phyloP scores from a whole-genome alignment of 1,139 yeast species.

The Suhomyces chickasaworum region DNA sequence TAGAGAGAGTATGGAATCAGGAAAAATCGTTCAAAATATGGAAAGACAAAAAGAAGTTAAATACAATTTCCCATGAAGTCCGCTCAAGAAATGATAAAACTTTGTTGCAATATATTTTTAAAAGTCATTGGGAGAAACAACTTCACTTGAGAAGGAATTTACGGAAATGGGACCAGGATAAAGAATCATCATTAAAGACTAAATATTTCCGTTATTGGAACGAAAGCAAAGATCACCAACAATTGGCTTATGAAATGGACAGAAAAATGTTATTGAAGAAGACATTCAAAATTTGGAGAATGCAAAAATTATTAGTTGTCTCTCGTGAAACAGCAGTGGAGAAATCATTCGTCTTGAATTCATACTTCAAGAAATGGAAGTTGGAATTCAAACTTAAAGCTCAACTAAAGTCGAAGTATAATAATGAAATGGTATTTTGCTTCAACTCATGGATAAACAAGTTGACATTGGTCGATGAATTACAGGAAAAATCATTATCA shows the following conservation, averaged over 20 bases:
- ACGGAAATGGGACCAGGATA: conserved; percentile 6
- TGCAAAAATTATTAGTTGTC: conserved; percentile 4
- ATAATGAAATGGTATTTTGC: no score
- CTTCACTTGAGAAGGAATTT: conserved; percentile 10
- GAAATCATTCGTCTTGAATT: neutral
- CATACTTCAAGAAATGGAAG: conserved; percentile 12
- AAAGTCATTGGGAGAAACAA: conserved; percentile 21
- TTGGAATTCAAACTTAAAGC: conserved; percentile 4
- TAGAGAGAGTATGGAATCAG: conserved; percentile 16
- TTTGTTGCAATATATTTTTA: conserved; percentile 18
- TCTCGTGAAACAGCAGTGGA: neutral
- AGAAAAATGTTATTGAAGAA: neutral
- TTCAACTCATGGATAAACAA: neutral
- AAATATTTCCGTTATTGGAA: conserved; percentile 21
- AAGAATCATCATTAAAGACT: conserved; percentile 6
- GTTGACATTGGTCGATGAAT: neutral
- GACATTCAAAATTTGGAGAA: conserved; percentile 20
- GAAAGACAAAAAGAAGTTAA: conserved; percentile 15
- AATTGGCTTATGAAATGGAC: neutral
- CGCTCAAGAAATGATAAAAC: conserved; percentile 11
- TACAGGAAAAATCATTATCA: neutral
- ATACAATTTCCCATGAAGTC: conserved; percentile 10
- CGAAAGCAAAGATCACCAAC: conserved; percentile 3
- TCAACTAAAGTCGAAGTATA: neutral
- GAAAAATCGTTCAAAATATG: conserved; percentile 21